Evolutionary conservation across 2,329 filamentous ascomycete species (phyloP).

Genomic region (Arthroderma uncinatum): DNA sequence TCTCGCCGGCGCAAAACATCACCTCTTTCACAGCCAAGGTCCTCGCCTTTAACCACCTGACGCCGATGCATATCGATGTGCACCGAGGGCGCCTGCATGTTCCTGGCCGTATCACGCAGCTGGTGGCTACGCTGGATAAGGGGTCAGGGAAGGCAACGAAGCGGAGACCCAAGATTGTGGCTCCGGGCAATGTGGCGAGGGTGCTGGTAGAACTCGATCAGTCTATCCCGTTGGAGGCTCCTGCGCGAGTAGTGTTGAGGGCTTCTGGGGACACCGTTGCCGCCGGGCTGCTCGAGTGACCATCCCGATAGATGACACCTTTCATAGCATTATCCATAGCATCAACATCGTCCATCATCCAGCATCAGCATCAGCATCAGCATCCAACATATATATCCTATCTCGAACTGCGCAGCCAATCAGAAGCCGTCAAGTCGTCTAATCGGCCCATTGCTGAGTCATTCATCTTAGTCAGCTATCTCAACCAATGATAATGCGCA

Average conservation of each 20-base stretch:
- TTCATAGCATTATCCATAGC: neutral
- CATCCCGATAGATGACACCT: neutral
- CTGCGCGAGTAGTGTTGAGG: slow-evolving; percentile 68
- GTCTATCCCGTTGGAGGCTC: slow-evolving; percentile 68
- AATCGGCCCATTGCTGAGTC: neutral
- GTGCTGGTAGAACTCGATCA: slow-evolving; percentile 62
- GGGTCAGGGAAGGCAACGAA: slow-evolving; percentile 61
- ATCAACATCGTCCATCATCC: neutral
- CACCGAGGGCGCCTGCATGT: slow-evolving; percentile 75
- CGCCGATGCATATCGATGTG: slow-evolving; percentile 81
- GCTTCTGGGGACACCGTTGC: slow-evolving; percentile 74
- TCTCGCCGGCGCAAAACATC: slow-evolving; percentile 56
- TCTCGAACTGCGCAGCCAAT: slow-evolving; percentile 11
- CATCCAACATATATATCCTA: no score
- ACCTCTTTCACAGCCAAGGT: slow-evolving; percentile 71
- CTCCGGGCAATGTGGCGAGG: slow-evolving; percentile 65
- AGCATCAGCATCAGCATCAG: neutral
- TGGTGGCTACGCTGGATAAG: slow-evolving; percentile 70
- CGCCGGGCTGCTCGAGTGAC: slow-evolving; percentile 67
- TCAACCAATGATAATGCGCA: slow-evolving; percentile 28
- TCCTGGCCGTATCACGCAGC: slow-evolving; percentile 58
- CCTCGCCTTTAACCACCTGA: slow-evolving; percentile 77
- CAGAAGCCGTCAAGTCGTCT: slow-evolving; percentile 1
- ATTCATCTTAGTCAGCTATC: slow-evolving; percentile 21
- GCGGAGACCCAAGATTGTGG: slow-evolving; percentile 75